Base-by-base conservation (phyloP, 495 filamentous ascomycete species). In the Lasiosphaeris hirsuta region DNA sequence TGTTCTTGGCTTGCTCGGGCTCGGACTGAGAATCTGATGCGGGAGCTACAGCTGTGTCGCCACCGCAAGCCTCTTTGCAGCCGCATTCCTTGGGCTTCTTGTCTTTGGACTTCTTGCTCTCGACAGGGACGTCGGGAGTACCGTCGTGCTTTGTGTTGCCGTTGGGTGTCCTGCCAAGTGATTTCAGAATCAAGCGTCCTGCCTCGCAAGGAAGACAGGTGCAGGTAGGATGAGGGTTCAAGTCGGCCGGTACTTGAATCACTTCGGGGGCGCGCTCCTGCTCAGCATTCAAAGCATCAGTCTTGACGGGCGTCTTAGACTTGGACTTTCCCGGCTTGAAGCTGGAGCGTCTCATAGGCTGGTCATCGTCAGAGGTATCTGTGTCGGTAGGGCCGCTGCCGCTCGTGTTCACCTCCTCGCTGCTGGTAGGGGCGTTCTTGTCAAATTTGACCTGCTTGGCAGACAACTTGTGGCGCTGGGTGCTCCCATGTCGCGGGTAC, bases 401-500 rank as follows among this genome's bases (percentile, higher is more conserved):
- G 5, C 23, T 30, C 2, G 23, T 30, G 23, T 30, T 30, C 5
- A 30, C 23, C 23, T 30, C 23, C 23, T 30, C 23, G 23, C 23
- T 30, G 23, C 23, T 30, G 23, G 23, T 2, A 30, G 23, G 23
- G 23, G 23, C 23, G 23, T 30, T 30, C 23, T 30, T 30, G 23
- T 30, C 23, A 5, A 5, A 30, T 23, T 45, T 45, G 7, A 17
- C 43, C 43, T 45, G 14, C 15, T 30, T 45, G 14, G 30, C 18
- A 13, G 17, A 19, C 15, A 23, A 45, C 17, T 45, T 45, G 43
- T 15, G 43, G 43, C 17, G 43, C 43, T 45, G 7, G 17, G 47
- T 17, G 44, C 58, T 49, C 30, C 39, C 19, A 9, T 38, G 40
- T 14, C 63, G 66, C 9, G 76, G 75, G 38, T 70, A 72, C 4